phyloP scores from a whole-genome alignment of 345 rosid genomes.

The Eucalyptus rudis region DNA sequence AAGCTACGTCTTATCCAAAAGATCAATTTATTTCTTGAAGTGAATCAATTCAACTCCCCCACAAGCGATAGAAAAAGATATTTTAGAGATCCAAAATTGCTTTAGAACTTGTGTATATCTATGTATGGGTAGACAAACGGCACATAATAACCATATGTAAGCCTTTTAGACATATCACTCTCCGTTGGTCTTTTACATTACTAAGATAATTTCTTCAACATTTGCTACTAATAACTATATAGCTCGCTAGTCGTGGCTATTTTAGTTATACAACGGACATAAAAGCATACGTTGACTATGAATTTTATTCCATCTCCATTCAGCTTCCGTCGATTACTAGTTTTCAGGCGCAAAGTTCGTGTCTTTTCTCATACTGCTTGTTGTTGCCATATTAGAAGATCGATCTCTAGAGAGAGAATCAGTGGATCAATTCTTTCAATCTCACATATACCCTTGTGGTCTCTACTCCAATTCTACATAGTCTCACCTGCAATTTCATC shows the following conservation, averaged over 20 bases:
- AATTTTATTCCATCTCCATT: not conserved
- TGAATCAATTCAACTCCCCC: not conserved
- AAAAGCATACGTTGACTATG: not conserved
- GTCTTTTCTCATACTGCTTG: not conserved
- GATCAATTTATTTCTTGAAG: not conserved
- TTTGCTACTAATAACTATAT: not conserved
- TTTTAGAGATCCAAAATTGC: not conserved
- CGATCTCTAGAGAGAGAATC: not conserved
- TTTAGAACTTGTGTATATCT: not conserved
- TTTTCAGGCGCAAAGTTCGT: not conserved
- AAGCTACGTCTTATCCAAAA: not conserved
- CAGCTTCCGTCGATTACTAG: not conserved
- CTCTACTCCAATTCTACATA: slow-evolving; percentile 38
- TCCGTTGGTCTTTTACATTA: not conserved
- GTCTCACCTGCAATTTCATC: slow-evolving; percentile 14
- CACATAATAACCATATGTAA: not conserved
- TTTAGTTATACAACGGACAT: not conserved
- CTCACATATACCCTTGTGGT: slow-evolving; percentile 21
- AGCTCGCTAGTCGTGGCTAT: not conserved
- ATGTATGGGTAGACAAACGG: not conserved
- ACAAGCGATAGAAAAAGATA: not conserved
- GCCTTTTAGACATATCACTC: not conserved
- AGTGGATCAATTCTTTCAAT: slow-evolving; percentile 14
- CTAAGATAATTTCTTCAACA: not conserved
- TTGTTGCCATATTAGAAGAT: not conserved